Percentiles rank a stretch among this genome's conserved stretches.
Evolutionary conservation across 2,329 filamentous ascomycete species (phyloP).

Genomic region (Emergomyces orientalis): DNA sequence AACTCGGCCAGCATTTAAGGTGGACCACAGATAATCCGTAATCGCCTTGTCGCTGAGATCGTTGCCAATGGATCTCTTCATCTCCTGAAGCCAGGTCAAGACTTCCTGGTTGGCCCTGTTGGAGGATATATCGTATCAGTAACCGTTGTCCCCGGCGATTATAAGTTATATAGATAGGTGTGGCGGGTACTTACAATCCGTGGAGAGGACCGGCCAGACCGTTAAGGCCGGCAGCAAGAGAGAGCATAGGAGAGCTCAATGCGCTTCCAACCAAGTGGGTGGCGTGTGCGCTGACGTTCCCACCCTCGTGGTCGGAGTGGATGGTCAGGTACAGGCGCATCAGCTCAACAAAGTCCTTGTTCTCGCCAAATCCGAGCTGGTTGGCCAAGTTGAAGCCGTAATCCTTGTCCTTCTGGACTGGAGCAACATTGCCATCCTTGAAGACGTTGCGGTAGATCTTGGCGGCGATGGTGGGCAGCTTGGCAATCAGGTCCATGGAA

Average conservation of each 20-base stretch:
- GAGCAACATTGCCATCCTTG: conserved; percentile 97
- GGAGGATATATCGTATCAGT: neutral
- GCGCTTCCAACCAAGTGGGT: conserved; percentile 96
- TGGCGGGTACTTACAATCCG: conserved; percentile 54
- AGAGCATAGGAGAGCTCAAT: conserved; percentile 95
- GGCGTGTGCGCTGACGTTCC: conserved; percentile 96
- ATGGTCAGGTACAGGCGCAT: conserved; percentile 99
- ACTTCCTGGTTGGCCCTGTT: conserved; percentile 90
- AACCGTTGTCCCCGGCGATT: neutral
- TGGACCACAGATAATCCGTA: conserved; percentile 97
- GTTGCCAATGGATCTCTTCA: conserved; percentile 90
- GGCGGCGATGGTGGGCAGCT: conserved; percentile 94
- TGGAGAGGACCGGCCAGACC: conserved; percentile 96
- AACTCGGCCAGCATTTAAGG: conserved; percentile 88
- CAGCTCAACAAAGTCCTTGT: conserved; percentile 94
- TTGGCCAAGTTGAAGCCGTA: conserved; percentile 99
- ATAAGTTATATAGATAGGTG: neutral
- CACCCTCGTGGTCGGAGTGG: conserved; percentile 99
- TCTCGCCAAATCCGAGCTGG: conserved; percentile 92
- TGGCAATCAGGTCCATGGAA: conserved; percentile 98
- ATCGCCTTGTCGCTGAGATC: conserved; percentile 95
- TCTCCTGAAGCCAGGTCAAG: conserved; percentile 96
- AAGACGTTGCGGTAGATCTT: conserved; percentile 99
- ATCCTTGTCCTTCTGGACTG: conserved; percentile 97
- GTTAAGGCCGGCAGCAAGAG: conserved; percentile 90